Evolutionary conservation across 805 yeast species (phyloP), one percentile per base, ranked within the genome.

Genomic region (Wickerhamomyces queroliae): DNA sequence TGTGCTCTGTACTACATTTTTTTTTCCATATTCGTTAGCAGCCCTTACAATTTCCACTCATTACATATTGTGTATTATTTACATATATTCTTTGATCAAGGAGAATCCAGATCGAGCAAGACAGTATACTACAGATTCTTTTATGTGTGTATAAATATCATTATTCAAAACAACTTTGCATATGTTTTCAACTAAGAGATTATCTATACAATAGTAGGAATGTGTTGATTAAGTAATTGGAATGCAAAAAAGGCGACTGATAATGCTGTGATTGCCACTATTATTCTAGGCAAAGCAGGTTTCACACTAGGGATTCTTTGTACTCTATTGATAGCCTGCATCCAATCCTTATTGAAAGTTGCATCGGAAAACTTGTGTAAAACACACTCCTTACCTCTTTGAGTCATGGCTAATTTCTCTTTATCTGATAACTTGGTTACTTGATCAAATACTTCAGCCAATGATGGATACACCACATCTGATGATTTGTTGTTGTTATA

Each of bases 281-380:
- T 19, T 12, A 31, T 7, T 5, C 8, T 8, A 31, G 10, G 18
- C 24, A 19, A 40, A 13, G 18, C 20, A 19, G 34, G 23, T 10
- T 8, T 9, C 15, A 10, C 16, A 27, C 27, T 35, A 10, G 27
- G 19, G 31, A 26, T 32, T 37, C 12, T 10, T 11, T 20, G 25
- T 5, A 46, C 37, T 22, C 35, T 45, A 10, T 40, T 41, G 15
- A 60, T 35, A 7, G 44, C 43, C 27, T 49, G 42, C n/a, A 48
- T 56, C 95, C 95, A 86, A 20, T 63, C 60, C 7, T 45, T 47
- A 28, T 67, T 73, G 53, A 86, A 86, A 20, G 62, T 66, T 16
- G 60, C 62, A 53, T 84, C 85, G 5, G 87, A 76, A 52, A 87
- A 86, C 54, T 75, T 71, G 37, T 70, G 66, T 23, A 59, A 43